Conservation (phyloP, 192 early-diverging fungal genomes). For the Backusella sp. region DNA sequence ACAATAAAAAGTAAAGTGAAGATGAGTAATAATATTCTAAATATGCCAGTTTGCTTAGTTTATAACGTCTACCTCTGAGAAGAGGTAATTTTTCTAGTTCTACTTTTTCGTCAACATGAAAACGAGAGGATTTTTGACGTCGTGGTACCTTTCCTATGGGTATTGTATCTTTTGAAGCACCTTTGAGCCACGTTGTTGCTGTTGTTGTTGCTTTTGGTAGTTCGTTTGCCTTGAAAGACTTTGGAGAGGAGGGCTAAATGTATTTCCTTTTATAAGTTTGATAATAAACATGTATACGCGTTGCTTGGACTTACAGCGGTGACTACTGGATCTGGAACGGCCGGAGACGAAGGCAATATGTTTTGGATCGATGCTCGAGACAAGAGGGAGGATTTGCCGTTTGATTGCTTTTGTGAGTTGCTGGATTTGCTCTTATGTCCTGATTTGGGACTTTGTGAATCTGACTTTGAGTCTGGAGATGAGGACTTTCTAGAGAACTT, state of each 20-base stretch:
- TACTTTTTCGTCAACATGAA: conserved; percentile 74
- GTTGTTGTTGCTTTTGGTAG: conserved; percentile 7
- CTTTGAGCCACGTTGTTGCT: conserved; percentile 42
- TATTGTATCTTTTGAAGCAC: conserved; percentile 65
- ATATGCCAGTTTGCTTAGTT: not conserved
- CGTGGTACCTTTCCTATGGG: conserved; percentile 78
- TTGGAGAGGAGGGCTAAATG: not conserved
- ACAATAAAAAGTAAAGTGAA: not conserved
- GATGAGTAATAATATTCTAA: not conserved
- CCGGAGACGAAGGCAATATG: not conserved
- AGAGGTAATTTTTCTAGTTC: conserved; percentile 74
- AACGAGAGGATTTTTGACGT: conserved; percentile 84
- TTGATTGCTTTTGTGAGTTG: not conserved
- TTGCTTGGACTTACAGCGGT: not conserved
- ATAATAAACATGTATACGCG: not conserved
- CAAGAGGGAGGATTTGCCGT: not conserved
- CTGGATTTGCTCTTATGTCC: not conserved
- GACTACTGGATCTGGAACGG: not conserved
- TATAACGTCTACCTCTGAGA: conserved; percentile 65
- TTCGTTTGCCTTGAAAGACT: not conserved
- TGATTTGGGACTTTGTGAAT: not conserved
- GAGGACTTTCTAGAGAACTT: not conserved
- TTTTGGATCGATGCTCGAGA: conserved; percentile 13
- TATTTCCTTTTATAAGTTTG: not conserved
- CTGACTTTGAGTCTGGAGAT: not conserved